A percentile compares a stretch with the other conserved stretches of the same genome.
phyloP scores from a whole-genome alignment of 2,329 filamentous ascomycete genomes.

The Coniella lustricola region DNA sequence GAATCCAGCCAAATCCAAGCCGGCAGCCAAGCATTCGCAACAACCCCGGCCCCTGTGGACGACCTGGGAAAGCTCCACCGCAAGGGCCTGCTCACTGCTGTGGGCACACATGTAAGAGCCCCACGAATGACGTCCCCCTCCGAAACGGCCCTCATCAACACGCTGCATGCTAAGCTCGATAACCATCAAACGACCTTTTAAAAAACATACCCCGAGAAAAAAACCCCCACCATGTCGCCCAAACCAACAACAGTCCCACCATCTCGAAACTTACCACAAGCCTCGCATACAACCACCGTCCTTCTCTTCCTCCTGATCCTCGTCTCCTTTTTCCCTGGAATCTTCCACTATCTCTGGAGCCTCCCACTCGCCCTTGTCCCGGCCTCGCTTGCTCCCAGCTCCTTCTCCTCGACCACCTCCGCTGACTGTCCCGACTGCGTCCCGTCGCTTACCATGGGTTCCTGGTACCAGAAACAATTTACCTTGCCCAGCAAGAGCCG shows the following conservation, averaged over 20 bases:
- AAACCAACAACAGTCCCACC: background rate
- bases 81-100: background rate
- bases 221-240: too few species aligned
- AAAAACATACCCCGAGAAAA: too few species aligned
- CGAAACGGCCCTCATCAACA: background rate
- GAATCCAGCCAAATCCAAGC: too few species aligned
- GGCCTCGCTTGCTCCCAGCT: constrained; percentile 18
- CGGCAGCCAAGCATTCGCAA: background rate
- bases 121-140: constrained; percentile 15
- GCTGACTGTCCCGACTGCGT: constrained; percentile 17
- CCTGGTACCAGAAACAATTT: constrained; percentile 82
- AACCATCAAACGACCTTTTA: constrained; percentile 2
- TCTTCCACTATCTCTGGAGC: constrained; percentile 47
- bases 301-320: constrained; percentile 42
- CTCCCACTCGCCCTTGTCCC: constrained; percentile 37
- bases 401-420: constrained; percentile 17
- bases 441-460: constrained; percentile 43
- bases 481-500: constrained; percentile 68
- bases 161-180: too few species aligned
- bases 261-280: constrained; percentile 11
- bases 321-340: constrained; percentile 43
- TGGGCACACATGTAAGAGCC: background rate
- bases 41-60: background rate
- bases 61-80: background rate
- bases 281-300: constrained; percentile 30